Conservation (phyloP, 2,329 filamentous ascomycete genomes). For the Venturia aucupariae region DNA sequence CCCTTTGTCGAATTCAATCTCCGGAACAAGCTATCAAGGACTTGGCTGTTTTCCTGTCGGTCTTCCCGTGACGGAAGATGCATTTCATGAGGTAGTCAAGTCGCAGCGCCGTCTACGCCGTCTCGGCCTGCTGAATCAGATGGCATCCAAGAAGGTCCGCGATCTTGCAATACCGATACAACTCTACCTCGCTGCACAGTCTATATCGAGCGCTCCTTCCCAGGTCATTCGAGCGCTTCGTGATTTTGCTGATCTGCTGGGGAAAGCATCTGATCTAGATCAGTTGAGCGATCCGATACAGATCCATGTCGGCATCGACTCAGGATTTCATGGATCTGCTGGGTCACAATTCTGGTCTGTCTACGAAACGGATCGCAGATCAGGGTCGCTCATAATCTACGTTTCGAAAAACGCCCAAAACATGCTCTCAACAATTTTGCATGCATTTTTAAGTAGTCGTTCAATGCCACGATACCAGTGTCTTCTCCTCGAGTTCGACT, state of each 20-base stretch:
- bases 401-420: slow-evolving; percentile 28
- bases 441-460: slow-evolving; percentile 28
- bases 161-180: slow-evolving; percentile 16
- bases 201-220: not conserved
- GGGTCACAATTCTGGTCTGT: slow-evolving; percentile 28
- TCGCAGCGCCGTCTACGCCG: slow-evolving; percentile 25
- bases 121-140: slow-evolving; percentile 24
- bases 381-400: slow-evolving; percentile 25
- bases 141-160: slow-evolving; percentile 22
- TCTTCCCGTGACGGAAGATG: slow-evolving; percentile 23
- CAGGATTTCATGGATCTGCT: slow-evolving; percentile 27
- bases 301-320: slow-evolving; percentile 28
- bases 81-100: slow-evolving; percentile 25
- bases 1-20: slow-evolving; percentile 26
- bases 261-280: slow-evolving; percentile 22
- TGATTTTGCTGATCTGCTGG: slow-evolving; percentile 21
- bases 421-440: slow-evolving; percentile 23
- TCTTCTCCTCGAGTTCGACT: slow-evolving; percentile 25
- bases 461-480: slow-evolving; percentile 28
- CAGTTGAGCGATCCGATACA: slow-evolving; percentile 20
- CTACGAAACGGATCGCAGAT: slow-evolving; percentile 25
- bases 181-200: slow-evolving; percentile 15
- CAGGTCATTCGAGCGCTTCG: slow-evolving; percentile 21
- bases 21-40: slow-evolving; percentile 22
- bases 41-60: slow-evolving; percentile 30